Conservation (phyloP, 1,284 basidiomycete species). For the Melanopsichium pennsylvanicum region DNA sequence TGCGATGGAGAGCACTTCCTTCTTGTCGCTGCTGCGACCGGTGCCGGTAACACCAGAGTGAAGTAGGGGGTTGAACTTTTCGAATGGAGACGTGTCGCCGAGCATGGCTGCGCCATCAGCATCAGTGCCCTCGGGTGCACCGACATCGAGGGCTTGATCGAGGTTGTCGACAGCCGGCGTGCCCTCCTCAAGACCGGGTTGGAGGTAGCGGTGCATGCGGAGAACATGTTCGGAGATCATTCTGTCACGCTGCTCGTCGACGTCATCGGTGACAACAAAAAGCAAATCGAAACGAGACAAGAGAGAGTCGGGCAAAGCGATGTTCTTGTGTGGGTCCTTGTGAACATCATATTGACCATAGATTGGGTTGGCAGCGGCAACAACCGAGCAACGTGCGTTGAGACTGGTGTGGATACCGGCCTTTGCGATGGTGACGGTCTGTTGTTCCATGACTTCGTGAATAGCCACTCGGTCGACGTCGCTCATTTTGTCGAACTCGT, state of each 20-base stretch:
- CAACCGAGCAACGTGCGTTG: conserved; percentile 96
- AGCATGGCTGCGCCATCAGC: conserved; percentile 52
- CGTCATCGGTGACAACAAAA: conserved; percentile 97
- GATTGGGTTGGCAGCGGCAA: conserved; percentile 98
- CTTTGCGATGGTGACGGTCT: conserved; percentile 97
- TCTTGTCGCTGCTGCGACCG: conserved; percentile 65
- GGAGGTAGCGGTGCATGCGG: conserved; percentile 94
- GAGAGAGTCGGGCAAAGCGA: conserved; percentile 95
- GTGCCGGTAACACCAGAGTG: conserved; percentile 78
- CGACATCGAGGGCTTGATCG: conserved; percentile 68
- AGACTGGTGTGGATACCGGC: conserved; percentile 98
- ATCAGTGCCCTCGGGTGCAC: conserved; percentile 53
- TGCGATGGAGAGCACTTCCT: conserved; percentile 86
- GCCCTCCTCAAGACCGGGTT: conserved; percentile 90
- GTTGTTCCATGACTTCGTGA: conserved; percentile 99
- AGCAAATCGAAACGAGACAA: conserved; percentile 98
- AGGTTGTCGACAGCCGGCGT: conserved; percentile 85
- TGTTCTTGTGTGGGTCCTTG: conserved; percentile 99
- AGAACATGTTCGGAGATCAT: conserved; percentile 97
- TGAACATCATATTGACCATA: conserved; percentile 99
- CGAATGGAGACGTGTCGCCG: conserved; percentile 69
- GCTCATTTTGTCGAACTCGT: conserved; percentile 99
- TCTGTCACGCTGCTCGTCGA: conserved; percentile 92
- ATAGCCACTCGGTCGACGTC: conserved; percentile 99
- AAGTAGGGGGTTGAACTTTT: conserved; percentile 94